Conservation (phyloP, 225 moss, liverwort and hornwort species). For the Polytrichum formosum region DNA sequence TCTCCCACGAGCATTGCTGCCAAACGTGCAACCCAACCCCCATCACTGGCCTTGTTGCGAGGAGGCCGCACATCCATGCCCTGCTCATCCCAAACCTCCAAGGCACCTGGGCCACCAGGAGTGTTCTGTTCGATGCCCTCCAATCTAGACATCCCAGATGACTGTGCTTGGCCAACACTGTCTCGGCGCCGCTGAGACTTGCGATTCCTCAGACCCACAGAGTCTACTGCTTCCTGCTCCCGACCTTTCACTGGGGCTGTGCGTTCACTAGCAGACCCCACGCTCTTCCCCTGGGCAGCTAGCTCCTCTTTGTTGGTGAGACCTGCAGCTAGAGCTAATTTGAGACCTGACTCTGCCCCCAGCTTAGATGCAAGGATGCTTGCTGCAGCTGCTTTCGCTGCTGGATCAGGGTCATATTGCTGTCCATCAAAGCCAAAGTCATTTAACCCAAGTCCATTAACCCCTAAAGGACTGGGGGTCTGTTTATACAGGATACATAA, state of each 20-base stretch:
- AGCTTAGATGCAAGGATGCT: slow-evolving; percentile 92
- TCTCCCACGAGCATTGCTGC: slow-evolving; percentile 99
- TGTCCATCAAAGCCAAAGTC: slow-evolving; percentile 28
- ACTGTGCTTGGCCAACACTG: slow-evolving; percentile 28
- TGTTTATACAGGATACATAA: no score
- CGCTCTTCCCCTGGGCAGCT: slow-evolving; percentile 41
- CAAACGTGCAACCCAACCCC: slow-evolving; percentile 87
- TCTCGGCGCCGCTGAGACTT: slow-evolving; percentile 30
- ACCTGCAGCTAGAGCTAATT: slow-evolving; percentile 78
- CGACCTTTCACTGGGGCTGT: slow-evolving; percentile 15
- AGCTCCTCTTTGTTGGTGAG: slow-evolving; percentile 57
- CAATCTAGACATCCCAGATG: slow-evolving; percentile 19
- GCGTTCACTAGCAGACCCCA: slow-evolving; percentile 23
- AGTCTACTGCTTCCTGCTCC: slow-evolving; percentile 32
- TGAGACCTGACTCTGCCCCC: slow-evolving; percentile 90
- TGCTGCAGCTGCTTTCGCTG: slow-evolving; percentile 96
- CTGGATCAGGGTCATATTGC: slow-evolving; percentile 99
- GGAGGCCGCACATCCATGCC: slow-evolving; percentile 67
- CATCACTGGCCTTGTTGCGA: slow-evolving; percentile 62
- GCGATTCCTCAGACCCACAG: slow-evolving; percentile 66
- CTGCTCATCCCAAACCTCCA: slow-evolving; percentile 56
- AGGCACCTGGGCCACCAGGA: slow-evolving; percentile 12
- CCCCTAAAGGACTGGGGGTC: no score
- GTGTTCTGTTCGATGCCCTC: slow-evolving; percentile 20
- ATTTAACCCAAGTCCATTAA: neutral